Conservation (phyloP, 768 basidiomycete genomes). For the Solioccasus polychromus region DNA sequence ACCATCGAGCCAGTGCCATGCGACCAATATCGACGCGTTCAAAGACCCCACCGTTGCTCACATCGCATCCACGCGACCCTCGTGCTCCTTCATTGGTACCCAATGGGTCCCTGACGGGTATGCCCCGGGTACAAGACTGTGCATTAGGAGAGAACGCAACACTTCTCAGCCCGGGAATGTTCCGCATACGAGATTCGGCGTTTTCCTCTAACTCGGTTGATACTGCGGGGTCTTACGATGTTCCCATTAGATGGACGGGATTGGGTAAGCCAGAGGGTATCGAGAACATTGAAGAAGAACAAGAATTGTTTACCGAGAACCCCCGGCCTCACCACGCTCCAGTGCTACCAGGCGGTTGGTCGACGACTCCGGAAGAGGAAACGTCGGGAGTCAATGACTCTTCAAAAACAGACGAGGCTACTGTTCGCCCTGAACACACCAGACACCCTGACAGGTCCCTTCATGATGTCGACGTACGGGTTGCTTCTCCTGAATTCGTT, state of each 20-base stretch:
- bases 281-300: conserved; percentile 35
- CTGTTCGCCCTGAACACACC: conserved; percentile 26
- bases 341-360: conserved; percentile 54
- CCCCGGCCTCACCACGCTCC: conserved; percentile 30
- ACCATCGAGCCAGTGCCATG: conserved; percentile 25
- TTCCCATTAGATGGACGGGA: conserved; percentile 66
- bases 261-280: conserved; percentile 37
- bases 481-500: conserved; percentile 53
- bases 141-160: conserved; percentile 24
- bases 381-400: conserved; percentile 30
- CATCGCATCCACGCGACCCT: conserved; percentile 29
- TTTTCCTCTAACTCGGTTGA: conserved; percentile 48
- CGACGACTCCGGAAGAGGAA: conserved; percentile 52
- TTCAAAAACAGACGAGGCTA: conserved; percentile 25
- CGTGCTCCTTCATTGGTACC: conserved; percentile 21
- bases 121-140: conserved; percentile 21
- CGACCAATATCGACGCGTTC: conserved; percentile 36
- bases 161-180: conserved; percentile 56
- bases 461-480: conserved; percentile 49
- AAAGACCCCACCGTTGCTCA: conserved; percentile 40
- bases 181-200: conserved; percentile 58
- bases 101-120: conserved; percentile 11
- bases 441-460: conserved; percentile 35
- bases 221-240: conserved; percentile 44
- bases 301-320: conserved; percentile 28